Evolutionary conservation across 192 early-diverging fungal species (phyloP), one percentile per base, ranked within the genome.

Genomic region (Gamsiella multidivaricata): DNA sequence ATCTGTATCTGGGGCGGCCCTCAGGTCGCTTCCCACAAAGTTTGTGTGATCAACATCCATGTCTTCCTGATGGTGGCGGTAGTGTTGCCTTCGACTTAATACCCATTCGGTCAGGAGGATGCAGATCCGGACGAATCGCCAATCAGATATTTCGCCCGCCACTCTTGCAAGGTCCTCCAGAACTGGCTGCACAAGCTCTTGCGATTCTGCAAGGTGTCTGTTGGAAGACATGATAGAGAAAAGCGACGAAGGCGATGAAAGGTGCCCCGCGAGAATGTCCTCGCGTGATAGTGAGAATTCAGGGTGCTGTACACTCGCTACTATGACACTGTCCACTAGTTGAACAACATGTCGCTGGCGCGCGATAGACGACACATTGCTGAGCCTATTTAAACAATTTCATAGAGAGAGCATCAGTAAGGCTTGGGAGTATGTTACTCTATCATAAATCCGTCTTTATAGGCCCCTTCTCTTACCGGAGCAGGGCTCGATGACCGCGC

Each of bases 101-200:
- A 66, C 18, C 62, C 63, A 66, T 7, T 28, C 56, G 10, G 49
- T 22, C 33, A 75, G n/a, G 11, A 61, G 8, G 18, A n/a, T 34
- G 37, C 62, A 58, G 5, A 75, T 56, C 11, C 61, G 36, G 2
- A 61, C 37, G 18, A 75, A 37, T n/a, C 71, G 26, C 71, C 71
- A 75, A 37, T 75, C 71, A 6, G n/a, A 11, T 17, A 75, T 65
- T 46, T 75, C 64, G 15, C 64, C 64, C 50, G 62, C 49, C 39
- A 65, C 11, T 8, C 18, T 64, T 26, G 71, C 51, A 22, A 61
- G 36, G 12, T 61, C 57, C 20, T 75, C 55, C 29, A 75, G 26
- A 15, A 66, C 23, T 28, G 14, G 28, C 15, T 43, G 49, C 1
- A 50, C 22, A 42, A 69, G 10, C 5, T 55, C 54, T 6, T 39